Base-by-base conservation (phyloP, 2,329 filamentous ascomycete genomes). In the Penicillium frequentans region DNA sequence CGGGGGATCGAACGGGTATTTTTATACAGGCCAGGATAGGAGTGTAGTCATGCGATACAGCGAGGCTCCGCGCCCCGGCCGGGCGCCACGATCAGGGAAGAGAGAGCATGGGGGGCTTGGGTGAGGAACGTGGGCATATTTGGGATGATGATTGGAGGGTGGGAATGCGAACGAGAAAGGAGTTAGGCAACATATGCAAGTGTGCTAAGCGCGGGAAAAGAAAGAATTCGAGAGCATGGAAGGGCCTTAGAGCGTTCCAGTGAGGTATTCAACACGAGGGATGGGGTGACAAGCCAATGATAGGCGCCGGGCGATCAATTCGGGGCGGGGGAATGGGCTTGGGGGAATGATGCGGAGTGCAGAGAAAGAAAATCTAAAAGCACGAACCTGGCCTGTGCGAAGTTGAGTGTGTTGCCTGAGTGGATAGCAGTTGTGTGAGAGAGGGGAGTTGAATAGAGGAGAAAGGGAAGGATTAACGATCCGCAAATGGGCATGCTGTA, bases 131-230 rank as follows among this genome's bases (percentile, higher is more conserved):
- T 65, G 63, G 49, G 29, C 29, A 54, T 39, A 49, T 48, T 24
- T 42, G 24, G 5, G 9, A 1, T 19, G 35, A 16, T 67, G 60
- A 66, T 67, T 67, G 60, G 52, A 46, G 58, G 52, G 42, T 46
- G 29, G 16, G 24, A 31, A 31, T 44, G 42, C 31, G 50, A 52
- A 37, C 16, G 31, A 42, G n/a, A 13, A 35, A 16, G 45, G 16
- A 45, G 47, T 62, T 37, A 47, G 46, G 24, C 37, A 45, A 48
- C 39, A 45, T 29, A 47, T 39, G 51, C 43, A 50, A 31, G 50
- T 56, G 57, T 50, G 63, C 56, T 66, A 66, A 66, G 62, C 64
- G 64, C 62, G 64, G 64, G 51, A 61, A 54, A 55, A 54, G 44
- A 56, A 56, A 49, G 56, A 58, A 48, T 50, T 31, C 43, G 29